phyloP scores from a whole-genome alignment of 1,139 yeast genomes.

The Magnusiomyces ingens region DNA sequence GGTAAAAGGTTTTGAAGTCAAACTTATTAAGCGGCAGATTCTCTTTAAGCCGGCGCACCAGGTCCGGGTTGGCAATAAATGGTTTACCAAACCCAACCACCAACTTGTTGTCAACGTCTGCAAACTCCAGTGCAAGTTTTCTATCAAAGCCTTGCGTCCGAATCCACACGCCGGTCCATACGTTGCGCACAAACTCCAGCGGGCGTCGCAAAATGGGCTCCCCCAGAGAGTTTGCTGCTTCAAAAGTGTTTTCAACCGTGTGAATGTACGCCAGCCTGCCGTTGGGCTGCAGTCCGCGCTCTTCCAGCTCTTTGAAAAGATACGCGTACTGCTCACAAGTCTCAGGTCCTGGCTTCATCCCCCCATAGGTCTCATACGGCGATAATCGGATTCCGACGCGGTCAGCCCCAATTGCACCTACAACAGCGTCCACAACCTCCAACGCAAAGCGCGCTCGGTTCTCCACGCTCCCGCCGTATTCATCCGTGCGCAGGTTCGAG shows the following conservation, averaged over 20 bases:
- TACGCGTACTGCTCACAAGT: slow-evolving; percentile 27
- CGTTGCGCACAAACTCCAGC: too few species aligned
- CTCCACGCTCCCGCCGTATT: slow-evolving; percentile 64
- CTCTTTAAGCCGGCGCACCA: slow-evolving; percentile 4
- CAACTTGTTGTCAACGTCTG: slow-evolving; percentile 34
- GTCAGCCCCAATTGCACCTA: slow-evolving; percentile 47
- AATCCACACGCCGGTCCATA: slow-evolving; percentile 37
- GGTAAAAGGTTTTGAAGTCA: slow-evolving; percentile 2
- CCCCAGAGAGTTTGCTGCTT: background rate
- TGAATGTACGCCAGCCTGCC: slow-evolving; percentile 43
- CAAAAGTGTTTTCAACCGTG: slow-evolving; percentile 37
- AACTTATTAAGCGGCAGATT: background rate
- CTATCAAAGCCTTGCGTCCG: slow-evolving; percentile 37
- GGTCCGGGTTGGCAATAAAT: slow-evolving; percentile 8
- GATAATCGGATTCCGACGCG: slow-evolving; percentile 53
- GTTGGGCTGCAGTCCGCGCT: slow-evolving; percentile 25
- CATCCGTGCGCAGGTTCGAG: slow-evolving; percentile 55
- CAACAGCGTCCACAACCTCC: slow-evolving; percentile 48
- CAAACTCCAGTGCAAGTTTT: slow-evolving; percentile 23
- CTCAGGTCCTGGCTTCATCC: slow-evolving; percentile 25
- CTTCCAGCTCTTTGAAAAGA: slow-evolving; percentile 28
- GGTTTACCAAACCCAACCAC: slow-evolving; percentile 28
- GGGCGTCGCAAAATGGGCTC: background rate
- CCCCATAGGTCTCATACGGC: slow-evolving; percentile 37
- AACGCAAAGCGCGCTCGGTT: slow-evolving; percentile 55